Base-by-base conservation (phyloP, 495 filamentous ascomycete genomes). In the Annulohypoxylon moriforme region DNA sequence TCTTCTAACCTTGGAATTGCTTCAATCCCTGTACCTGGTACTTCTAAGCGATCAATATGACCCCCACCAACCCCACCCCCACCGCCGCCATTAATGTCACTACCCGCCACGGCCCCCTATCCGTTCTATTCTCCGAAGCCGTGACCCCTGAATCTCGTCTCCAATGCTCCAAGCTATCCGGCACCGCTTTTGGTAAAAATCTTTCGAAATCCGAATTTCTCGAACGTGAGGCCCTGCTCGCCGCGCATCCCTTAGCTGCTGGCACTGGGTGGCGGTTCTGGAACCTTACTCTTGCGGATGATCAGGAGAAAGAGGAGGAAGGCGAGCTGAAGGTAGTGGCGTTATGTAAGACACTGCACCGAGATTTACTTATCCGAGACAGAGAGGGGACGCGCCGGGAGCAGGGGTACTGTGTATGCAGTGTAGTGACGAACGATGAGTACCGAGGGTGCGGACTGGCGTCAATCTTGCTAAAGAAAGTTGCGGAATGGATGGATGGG, bases 401-500 rank as follows among this genome's bases (percentile, higher is more conserved):
- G 31, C 63, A 61, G 33, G 74, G 74, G 16, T 76, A 68, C 50
- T 76, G 71, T 58, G 58, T 76, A 33, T 67, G 59, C 2, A 74
- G 60, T 44, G 71, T 76, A 27, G 55, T 67, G 8, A 76, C 74
- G 8, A 56, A 59, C 42, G 25, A 71, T 0, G 18, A 25, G 13
- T 69, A 76, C 34, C 65, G 74, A 14, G 63, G 71, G 4, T 67
- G 65, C 33, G 74, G 71, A 1, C 67, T 76, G 22, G 74, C 74
- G 1, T 56, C 74, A 1, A 44, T 69, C 1, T 25, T 76, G 33
- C 29, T 76, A 2, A 55, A 36, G n/a, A 50, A 53, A 6, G 67
- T 76, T 34, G 74, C 74, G 2, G 64, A 69, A 42, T 76, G 74
- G 74, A 14, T 74, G 6, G 74, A 76, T 40, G 71, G 71, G 1